A percentile compares a stretch with the other conserved stretches of the same genome.
These are phyloP conservation scores for Tilletia caries DNA, from an alignment of 1,284 basidiomycete species.

Conservation along the genomic window DNA sequence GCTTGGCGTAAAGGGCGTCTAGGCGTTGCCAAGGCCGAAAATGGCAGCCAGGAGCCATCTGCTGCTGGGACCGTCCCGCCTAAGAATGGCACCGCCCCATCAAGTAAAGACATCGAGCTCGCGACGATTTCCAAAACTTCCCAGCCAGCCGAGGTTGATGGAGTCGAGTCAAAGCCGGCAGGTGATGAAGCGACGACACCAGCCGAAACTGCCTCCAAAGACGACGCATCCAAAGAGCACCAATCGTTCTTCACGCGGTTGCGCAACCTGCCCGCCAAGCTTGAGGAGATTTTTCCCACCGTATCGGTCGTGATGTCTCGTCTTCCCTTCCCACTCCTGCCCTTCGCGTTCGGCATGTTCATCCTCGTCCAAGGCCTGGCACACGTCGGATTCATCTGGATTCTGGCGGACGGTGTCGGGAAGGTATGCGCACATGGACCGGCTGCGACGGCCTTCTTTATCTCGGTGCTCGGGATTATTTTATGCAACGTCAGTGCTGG, in stretches of 20 bases:
- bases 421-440: conserved; percentile 55
- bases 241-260: not conserved
- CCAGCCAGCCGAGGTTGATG: conserved; percentile 12
- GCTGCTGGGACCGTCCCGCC: not conserved
- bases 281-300: conserved; percentile 66
- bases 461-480: conserved; percentile 63
- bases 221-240: not conserved
- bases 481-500: conserved; percentile 69
- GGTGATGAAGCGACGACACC: not conserved
- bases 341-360: conserved; percentile 92
- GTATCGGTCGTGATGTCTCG: conserved; percentile 67
- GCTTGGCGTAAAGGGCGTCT: conserved; percentile 23
- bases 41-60: not conserved
- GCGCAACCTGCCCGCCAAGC: not conserved
- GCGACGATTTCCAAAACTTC: conserved; percentile 1
- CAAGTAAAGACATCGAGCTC: not conserved
- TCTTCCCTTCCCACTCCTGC: conserved; percentile 75
- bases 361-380: conserved; percentile 83
- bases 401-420: conserved; percentile 73
- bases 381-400: conserved; percentile 82
- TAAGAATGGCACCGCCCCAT: not conserved
- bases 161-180: conserved; percentile 12
- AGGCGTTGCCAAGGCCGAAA: conserved; percentile 10
- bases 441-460: conserved; percentile 57
- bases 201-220: too few species aligned